Conservation (phyloP, 805 yeast genomes). For the Wickerhamiella spandovensis region DNA sequence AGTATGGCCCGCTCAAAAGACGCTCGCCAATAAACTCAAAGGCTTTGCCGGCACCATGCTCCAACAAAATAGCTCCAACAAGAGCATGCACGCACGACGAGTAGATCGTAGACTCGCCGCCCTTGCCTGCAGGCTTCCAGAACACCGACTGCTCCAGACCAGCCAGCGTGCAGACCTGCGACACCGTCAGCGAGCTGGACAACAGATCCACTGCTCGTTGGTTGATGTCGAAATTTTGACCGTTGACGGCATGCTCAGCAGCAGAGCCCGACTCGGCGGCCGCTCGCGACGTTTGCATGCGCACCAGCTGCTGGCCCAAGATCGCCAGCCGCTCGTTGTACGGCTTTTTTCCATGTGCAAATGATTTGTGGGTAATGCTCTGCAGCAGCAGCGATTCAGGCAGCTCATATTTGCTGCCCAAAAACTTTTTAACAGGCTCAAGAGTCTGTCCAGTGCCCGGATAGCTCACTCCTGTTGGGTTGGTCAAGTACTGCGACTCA, state of each 20-base stretch:
- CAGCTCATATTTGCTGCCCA: constrained; percentile 38
- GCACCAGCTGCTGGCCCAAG: constrained; percentile 33
- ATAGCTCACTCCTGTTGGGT: constrained; percentile 38
- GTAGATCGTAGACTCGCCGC: constrained; percentile 32
- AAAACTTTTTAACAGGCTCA: constrained; percentile 34
- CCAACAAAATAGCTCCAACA: constrained; percentile 53
- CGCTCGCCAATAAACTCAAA: constrained; percentile 40
- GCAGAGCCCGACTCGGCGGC: constrained; percentile 6
- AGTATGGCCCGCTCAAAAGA: constrained; percentile 27
- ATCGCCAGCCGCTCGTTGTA: constrained; percentile 75
- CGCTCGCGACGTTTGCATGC: constrained; percentile 16
- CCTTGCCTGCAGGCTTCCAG: constrained; percentile 16
- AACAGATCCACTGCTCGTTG: constrained; percentile 19
- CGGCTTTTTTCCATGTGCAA: constrained; percentile 82
- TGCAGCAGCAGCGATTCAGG: constrained; percentile 57
- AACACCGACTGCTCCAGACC: constrained; percentile 20
- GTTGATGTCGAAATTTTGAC: constrained; percentile 21
- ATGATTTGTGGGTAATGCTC: constrained; percentile 83
- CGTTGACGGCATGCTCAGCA: constrained; percentile 13
- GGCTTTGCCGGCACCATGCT: constrained; percentile 46
- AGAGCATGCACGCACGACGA: constrained; percentile 44
- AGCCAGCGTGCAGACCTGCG: constrained; percentile 19
- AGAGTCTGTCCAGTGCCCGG: constrained; percentile 39
- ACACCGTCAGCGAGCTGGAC: constrained; percentile 19
- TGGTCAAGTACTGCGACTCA: constrained; percentile 27